Base-by-base conservation (phyloP, 768 basidiomycete species). In the Boletus reticulatus region DNA sequence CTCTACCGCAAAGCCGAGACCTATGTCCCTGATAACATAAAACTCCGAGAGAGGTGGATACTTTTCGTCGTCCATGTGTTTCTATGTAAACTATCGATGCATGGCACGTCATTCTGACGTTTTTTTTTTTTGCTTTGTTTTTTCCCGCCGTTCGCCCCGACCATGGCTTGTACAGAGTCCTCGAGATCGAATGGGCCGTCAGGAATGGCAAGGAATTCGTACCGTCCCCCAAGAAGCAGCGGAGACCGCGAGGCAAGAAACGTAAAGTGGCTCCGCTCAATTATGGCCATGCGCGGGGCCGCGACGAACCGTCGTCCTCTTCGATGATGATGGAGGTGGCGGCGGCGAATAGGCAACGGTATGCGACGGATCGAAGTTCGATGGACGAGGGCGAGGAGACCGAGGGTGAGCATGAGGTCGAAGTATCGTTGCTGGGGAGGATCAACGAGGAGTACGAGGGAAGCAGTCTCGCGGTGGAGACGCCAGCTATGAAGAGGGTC, bases 41-140 rank as follows among this genome's bases (percentile, higher is more conserved):
- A 90, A 70, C 79, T 94, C 47, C 84, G 85, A 81, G 89, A 89
- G 79, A 88, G 92, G 92, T 92, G 80, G 81, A 85, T 85, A 78
- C 79, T 83, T 77, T 87, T 85, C 71, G 73, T 87, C 71, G 71
- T 84, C 68, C 75, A 84, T 71, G 80, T 86, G 68, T 85, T 84
- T 67, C 73, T 84, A 69, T 79, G 79, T 77, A 78, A 78, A 72
- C 62, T 81, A 68, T 80, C 78, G 51, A 53, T 10, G 68, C 68
- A 57, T 61, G 66, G 65, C 67, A 66, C 67, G 4, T 39, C 14
- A 69, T 66, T 76, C 79, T 81, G 76, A 80, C 76, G 59, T 65
- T 60, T 57, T 62, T 67, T 66, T 67, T 64, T 62, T 65, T 68
- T n/a, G n/a, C n/a, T n/a, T 22, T 45, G 16, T 39, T 32, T 10